phyloP scores from a whole-genome alignment of 2,329 filamentous ascomycete genomes.

The Myriosclerotinia scirpicola region DNA sequence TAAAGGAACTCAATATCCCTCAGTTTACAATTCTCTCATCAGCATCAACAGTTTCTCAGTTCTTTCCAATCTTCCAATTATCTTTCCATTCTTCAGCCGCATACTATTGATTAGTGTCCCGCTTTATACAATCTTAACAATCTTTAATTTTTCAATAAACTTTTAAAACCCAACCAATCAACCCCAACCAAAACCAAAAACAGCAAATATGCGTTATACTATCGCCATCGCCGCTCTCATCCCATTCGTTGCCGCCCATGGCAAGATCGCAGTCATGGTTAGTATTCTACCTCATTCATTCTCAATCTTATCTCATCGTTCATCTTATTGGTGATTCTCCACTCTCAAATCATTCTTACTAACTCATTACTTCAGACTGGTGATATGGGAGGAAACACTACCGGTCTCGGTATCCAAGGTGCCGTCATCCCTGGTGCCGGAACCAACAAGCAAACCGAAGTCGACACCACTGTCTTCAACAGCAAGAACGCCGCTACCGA shows the following conservation, averaged over 20 bases:
- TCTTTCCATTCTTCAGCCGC: slow-evolving; percentile 31
- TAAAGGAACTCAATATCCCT: slow-evolving; percentile 34
- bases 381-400: slow-evolving; percentile 47
- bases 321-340: neutral
- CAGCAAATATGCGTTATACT: slow-evolving; percentile 36
- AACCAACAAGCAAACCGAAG: slow-evolving; percentile 46
- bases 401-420: slow-evolving; percentile 46
- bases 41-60: slow-evolving; percentile 36
- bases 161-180: slow-evolving; percentile 20
- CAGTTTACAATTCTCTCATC: slow-evolving; percentile 31
- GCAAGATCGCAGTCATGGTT: slow-evolving; percentile 51
- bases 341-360: slow-evolving; percentile 15
- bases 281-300: slow-evolving; percentile 16
- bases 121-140: slow-evolving; percentile 33
- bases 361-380: slow-evolving; percentile 34
- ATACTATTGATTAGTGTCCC: slow-evolving; percentile 39
- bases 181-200: slow-evolving; percentile 29
- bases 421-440: slow-evolving; percentile 46
- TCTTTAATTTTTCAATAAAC: slow-evolving; percentile 23
- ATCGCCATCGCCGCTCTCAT: slow-evolving; percentile 48
- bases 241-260: slow-evolving; percentile 59
- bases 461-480: slow-evolving; percentile 50
- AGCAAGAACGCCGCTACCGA: slow-evolving; percentile 54
- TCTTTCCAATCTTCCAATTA: slow-evolving; percentile 25
- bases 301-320: slow-evolving; percentile 1